Base-by-base conservation (phyloP, 495 filamentous ascomycete species). In the Aspergillus nanangensis region DNA sequence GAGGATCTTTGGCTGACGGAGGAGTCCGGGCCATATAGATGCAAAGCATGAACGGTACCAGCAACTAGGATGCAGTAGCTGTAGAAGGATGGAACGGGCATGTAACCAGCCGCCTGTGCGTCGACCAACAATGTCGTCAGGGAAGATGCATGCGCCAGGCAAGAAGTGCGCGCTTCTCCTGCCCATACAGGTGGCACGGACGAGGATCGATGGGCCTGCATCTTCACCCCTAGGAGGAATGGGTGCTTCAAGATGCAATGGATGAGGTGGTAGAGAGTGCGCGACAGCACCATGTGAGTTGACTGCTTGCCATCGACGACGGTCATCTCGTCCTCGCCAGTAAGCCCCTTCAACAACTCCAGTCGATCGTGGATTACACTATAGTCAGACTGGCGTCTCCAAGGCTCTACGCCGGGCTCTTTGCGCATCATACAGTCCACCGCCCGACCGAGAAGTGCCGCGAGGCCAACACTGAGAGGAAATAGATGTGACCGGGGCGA, bases 191-290 rank as follows among this genome's bases (percentile, higher is more conserved):
- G n/a, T 1, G 56, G 47, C 14, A 48, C 52, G 14, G 51, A 41
- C 15, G 24, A 36, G 21, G 14, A 10, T 18, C 18, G 5, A 39
- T 19, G 8, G 21, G 8, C 10, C 22, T 52, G 45, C 13, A 57
- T 21, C 17, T 57, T 55, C 5, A 45, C 15, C 3, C 45, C 45
- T 4, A 65, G 50, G 0, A 61, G 45, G 34, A 63, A 60, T 3
- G 60, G 62, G 41, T 66, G 62, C 13, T 52, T 51, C n/a, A 66
- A 45, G 25, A 63, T 52, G 41, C 62, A 66, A 29, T 58, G 53
- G 11, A 41, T 33, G 14, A 61, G 48, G 34, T 58, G 53, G 36
- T 53, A 66, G n/a, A 63, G 19, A 1, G 60, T 53, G 35, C 50
- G 47, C 15, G 60, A 56, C 18, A 61, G 52, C 5, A 63, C 50